Evolutionary conservation across 106 monocot species (phyloP).

Genomic region (Dioscorea alata): DNA sequence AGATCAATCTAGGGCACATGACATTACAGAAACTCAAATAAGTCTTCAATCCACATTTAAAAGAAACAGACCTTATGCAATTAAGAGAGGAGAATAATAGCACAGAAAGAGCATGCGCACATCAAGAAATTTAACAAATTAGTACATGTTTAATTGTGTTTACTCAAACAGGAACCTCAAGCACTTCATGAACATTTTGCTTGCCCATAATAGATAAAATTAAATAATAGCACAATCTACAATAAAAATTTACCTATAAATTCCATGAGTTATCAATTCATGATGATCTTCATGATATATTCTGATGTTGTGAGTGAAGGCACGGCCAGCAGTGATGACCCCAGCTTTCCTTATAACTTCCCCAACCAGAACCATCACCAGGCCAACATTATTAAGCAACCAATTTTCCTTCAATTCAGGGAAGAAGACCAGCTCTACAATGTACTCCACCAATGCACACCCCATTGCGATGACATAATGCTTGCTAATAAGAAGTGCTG

Average conservation of each 20-base stretch:
- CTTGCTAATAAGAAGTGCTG: constrained; percentile 89
- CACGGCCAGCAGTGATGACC: constrained; percentile 65
- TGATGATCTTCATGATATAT: constrained; percentile 61
- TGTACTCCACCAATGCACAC: constrained; percentile 74
- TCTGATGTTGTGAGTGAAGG: constrained; percentile 85
- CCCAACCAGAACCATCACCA: constrained; percentile 65
- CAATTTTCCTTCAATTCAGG: constrained; percentile 58
- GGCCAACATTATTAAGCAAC: constrained; percentile 56
- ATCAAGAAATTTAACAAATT: too few species aligned
- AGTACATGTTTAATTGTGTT: too few species aligned
- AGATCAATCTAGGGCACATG: too few species aligned
- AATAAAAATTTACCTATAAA: constrained; percentile 61
- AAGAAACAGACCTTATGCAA: too few species aligned
- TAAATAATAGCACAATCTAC: too few species aligned
- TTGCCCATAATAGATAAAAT: too few species aligned
- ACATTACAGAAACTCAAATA: too few species aligned
- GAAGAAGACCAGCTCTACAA: constrained; percentile 48
- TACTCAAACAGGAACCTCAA: too few species aligned
- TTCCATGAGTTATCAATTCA: constrained; percentile 74
- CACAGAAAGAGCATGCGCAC: too few species aligned
- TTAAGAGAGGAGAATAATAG: too few species aligned
- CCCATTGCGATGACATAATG: constrained; percentile 80
- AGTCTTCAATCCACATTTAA: too few species aligned
- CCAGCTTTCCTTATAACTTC: constrained; percentile 77
- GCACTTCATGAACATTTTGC: too few species aligned